phyloP scores from a whole-genome alignment of 306 rosid genomes.

The Mucuna pruriens region DNA sequence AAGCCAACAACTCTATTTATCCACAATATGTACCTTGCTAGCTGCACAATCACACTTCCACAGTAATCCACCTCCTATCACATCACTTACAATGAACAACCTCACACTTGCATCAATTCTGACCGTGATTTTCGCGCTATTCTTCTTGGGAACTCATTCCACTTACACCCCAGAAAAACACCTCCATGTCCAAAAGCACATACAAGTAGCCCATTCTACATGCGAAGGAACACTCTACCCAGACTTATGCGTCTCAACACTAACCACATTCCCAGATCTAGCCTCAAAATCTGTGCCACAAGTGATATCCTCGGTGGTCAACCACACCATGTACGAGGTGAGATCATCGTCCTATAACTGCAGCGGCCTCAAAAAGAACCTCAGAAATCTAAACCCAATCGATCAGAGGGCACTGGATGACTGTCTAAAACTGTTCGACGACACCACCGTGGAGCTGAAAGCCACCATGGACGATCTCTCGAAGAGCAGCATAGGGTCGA shows the following conservation, averaged over 20 bases:
- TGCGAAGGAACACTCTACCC: conserved; percentile 80
- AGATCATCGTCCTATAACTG: conserved; percentile 58
- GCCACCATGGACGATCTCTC: conserved; percentile 53
- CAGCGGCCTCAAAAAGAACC: conserved; percentile 38
- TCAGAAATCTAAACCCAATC: conserved; percentile 34
- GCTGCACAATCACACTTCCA: conserved; percentile 10
- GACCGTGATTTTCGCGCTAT: not conserved
- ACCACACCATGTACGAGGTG: conserved; percentile 56
- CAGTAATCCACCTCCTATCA: not conserved
- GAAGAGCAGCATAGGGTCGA: conserved; percentile 24
- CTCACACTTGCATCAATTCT: conserved; percentile 9
- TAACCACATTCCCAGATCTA: conserved; percentile 62
- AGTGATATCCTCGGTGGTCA: conserved; percentile 53
- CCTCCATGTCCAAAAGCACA: conserved; percentile 51
- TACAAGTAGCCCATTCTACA: conserved; percentile 54
- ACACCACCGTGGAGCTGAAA: conserved; percentile 54
- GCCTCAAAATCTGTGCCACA: conserved; percentile 60
- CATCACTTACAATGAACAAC: conserved; percentile 24
- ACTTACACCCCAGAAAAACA: conserved; percentile 24
- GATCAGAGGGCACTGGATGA: conserved; percentile 69
- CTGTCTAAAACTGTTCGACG: conserved; percentile 71
- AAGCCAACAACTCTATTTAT: conserved; percentile 28
- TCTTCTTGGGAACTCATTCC: conserved; percentile 5
- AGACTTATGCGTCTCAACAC: conserved; percentile 67
- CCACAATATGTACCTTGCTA: not conserved